A percentile compares a stretch with the other conserved stretches of the same genome.
Evolutionary conservation across 2,329 filamentous ascomycete species (phyloP).

Genomic region (Aspergillus tubingensis): DNA sequence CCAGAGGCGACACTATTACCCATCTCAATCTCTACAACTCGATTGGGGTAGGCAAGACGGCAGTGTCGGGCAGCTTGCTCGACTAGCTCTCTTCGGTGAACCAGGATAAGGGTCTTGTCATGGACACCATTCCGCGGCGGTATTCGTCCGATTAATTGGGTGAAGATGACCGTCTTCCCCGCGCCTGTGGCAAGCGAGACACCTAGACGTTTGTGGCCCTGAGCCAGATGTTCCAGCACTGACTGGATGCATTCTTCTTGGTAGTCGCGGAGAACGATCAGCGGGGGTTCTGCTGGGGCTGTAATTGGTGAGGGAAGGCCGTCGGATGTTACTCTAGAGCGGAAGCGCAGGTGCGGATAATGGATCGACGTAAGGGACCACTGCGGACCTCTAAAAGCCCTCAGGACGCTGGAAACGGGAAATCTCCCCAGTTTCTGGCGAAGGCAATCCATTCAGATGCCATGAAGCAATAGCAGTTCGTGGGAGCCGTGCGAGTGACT

Average conservation of each 20-base stretch:
- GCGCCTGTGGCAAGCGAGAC: slow-evolving; percentile 85
- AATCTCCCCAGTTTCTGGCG: slow-evolving; percentile 26
- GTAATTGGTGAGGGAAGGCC: slow-evolving; percentile 2
- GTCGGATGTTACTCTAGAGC: slow-evolving; percentile 23
- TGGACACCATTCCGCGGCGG: slow-evolving; percentile 57
- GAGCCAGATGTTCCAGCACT: slow-evolving; percentile 67
- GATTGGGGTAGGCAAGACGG: slow-evolving; percentile 73
- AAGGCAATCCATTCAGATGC: slow-evolving; percentile 34
- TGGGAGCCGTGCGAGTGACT: too few species aligned
- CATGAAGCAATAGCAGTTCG: slow-evolving; percentile 7
- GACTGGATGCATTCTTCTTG: slow-evolving; percentile 90
- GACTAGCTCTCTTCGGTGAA: slow-evolving; percentile 88
- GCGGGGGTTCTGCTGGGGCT: slow-evolving; percentile 22
- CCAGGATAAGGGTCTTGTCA: slow-evolving; percentile 83
- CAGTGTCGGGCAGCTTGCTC: slow-evolving; percentile 92
- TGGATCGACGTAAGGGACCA: slow-evolving; percentile 28
- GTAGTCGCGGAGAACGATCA: slow-evolving; percentile 73
- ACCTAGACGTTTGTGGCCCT: slow-evolving; percentile 76
- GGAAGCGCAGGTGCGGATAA: slow-evolving; percentile 28
- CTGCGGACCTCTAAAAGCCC: slow-evolving; percentile 16
- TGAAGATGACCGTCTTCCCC: slow-evolving; percentile 96
- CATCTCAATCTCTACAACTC: slow-evolving; percentile 90
- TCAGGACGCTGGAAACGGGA: slow-evolving; percentile 21
- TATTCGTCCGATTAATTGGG: slow-evolving; percentile 83
- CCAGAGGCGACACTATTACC: slow-evolving; percentile 74